Evolutionary conservation across 768 basidiomycete genomes (phyloP).

Genomic region (Amanita phalloides): DNA sequence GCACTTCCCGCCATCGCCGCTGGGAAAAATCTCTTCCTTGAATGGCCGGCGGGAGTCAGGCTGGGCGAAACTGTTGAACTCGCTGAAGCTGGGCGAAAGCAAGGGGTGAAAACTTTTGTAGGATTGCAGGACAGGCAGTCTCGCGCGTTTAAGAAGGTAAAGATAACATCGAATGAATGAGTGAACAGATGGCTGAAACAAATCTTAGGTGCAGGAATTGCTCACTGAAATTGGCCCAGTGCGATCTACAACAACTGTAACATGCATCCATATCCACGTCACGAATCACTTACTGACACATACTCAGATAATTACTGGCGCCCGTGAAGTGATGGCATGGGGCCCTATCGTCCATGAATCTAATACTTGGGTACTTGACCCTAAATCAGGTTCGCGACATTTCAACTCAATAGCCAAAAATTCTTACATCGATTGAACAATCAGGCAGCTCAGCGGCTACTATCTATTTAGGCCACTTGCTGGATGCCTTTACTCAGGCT

Average conservation of each 20-base stretch:
- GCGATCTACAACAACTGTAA: background rate
- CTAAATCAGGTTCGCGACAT: background rate
- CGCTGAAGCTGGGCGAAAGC: constrained; percentile 18
- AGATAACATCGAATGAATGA: no score
- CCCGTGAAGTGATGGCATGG: background rate
- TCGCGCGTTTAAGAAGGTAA: constrained; percentile 19
- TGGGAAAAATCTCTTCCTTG: constrained; percentile 27
- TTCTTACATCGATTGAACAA: background rate
- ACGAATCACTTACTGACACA: background rate
- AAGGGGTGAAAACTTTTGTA: constrained; percentile 21
- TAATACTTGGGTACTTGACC: background rate
- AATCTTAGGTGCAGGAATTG: background rate
- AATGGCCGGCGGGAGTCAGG: constrained; percentile 26
- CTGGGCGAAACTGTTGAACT: constrained; percentile 23
- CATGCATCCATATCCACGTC: background rate
- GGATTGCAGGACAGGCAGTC: constrained; percentile 24
- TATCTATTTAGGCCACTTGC: background rate
- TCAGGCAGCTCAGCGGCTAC: background rate
- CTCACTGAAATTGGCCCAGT: background rate
- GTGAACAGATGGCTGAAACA: no score
- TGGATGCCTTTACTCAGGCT: background rate
- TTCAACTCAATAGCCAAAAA: background rate
- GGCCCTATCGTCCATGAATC: background rate
- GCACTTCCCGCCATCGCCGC: constrained; percentile 22
- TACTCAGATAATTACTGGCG: background rate